Evolutionary conservation across 2,329 filamentous ascomycete species (phyloP).

Genomic region (Microsporum canis): DNA sequence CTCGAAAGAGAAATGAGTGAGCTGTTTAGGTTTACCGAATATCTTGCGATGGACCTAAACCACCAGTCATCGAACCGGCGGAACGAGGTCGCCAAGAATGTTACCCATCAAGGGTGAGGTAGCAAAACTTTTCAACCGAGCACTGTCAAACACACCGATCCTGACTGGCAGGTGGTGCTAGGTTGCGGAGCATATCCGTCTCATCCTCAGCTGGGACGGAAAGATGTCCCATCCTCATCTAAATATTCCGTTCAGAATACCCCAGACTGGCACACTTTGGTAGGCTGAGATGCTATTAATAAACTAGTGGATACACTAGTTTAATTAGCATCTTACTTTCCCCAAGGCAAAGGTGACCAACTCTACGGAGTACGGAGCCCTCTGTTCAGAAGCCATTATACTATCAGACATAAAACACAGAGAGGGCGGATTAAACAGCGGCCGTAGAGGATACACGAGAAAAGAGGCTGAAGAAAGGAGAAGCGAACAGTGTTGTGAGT

Average conservation of each 20-base stretch:
- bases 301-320: slow-evolving; percentile 1
- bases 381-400: too few relatives aligned
- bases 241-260: neutral
- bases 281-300: neutral
- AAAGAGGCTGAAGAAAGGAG: neutral
- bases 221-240: neutral
- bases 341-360: neutral
- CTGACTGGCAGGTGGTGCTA: neutral
- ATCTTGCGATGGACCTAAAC: neutral
- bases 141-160: neutral
- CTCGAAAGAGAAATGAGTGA: neutral
- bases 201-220: slow-evolving; percentile 2
- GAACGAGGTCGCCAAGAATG: slow-evolving; percentile 1
- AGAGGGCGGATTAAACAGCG: neutral
- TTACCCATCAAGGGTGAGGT: neutral
- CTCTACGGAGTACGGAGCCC: neutral
- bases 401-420: neutral
- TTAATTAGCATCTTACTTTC: neutral
- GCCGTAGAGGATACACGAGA: neutral
- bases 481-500: neutral
- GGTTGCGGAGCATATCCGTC: neutral
- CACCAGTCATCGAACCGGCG: neutral
- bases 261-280: neutral
- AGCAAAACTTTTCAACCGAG: neutral
- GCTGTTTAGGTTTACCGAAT: neutral